Evolutionary conservation across 805 yeast genomes (phyloP), one percentile per base, ranked within the genome.

Genomic region (Metschnikowia aberdeeniae): DNA sequence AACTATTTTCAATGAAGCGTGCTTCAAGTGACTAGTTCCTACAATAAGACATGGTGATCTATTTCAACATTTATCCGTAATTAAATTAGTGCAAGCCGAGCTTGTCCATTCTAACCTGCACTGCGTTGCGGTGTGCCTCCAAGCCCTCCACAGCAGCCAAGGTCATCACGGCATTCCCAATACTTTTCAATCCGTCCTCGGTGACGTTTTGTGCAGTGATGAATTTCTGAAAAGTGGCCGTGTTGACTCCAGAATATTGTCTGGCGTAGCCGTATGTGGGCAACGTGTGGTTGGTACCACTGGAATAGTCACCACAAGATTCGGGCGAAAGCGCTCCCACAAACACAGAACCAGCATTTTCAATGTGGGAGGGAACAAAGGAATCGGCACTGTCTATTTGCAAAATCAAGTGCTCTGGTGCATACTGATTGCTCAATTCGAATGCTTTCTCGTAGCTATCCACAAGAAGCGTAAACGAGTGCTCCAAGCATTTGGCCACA

Each of bases 251-350:
- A 54, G 95, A 84, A 71, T 93, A 93, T 78, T 89, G 95, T 71
- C 89, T 84, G 36, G 99, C 98, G 61, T 92, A 93, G 41, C 99
- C 99, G 62, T 93, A 93, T 0, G 99, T 93, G 47, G 99, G 99
- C 58, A 93, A 77, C 0, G 99, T 93, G 71, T 93, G 99, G 76
- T 93, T 93, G 5, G 99, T 93, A 64, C 99, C 99, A 49, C 90
- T 80, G 0, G 97, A 90, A 71, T 93, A 93, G 70, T 93, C 99
- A 61, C 99, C 99, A 66, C 97, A 90, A 3, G 96, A 86, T 66
- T 93, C 99, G 41, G 99, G 99, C 2, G 97, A 86, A 65, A 86
- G 86, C 4, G 92, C 85, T 36, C 99, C 99, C 45, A 93, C 97
- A 60, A 93, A 93, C 20, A 93, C 93, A 28, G 95, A 85, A 33